Evolutionary conservation across 139 green algal genomes (phyloP), one percentile per base, ranked within the genome.

Genomic region (Chlorella sp.): DNA sequence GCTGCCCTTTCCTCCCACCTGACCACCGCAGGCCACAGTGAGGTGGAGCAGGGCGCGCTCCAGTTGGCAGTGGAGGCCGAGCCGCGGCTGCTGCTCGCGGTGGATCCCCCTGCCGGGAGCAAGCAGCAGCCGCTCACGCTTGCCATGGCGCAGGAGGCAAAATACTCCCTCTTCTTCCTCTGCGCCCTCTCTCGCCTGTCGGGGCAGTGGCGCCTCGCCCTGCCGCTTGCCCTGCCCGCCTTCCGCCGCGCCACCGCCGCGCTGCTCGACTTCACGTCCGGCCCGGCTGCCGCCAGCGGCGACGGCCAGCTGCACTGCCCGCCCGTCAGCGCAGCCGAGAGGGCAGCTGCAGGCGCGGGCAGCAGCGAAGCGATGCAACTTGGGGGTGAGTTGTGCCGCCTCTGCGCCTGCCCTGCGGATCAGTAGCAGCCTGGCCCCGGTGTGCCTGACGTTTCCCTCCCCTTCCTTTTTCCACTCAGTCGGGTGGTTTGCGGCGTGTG

Each of bases 81-180:
- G 59, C 25, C 42, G 31, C 74, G 83, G 15, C 70, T 87, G 67
- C 64, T 77, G 63, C 45, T 86, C 25, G 83, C 80, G 12, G 41
- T 84, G 29, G 70, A 80, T 55, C 79, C 83, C 4, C 74, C 83
- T 4, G 79, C 68, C 3, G 77, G 56, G 45, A 71, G 17, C 40
- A 4, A 35, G 8, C 51, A 70, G 58, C 83, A 87, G 71, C 81
- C 81, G 3, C 59, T 87, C 43, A 86, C 79, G 2, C 83, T 87
- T 33, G 83, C 74, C 36, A 73, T 74, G 53, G 50, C 73, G 35
- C 72, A 83, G 72, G 78, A 87, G 36, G 33, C 67, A 21, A 71
- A 74, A 73, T 55, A 65, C 25, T 25, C 68, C 4, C 42, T 80
- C 17, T 85, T 80, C 56, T 67, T 87, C 40, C 61, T 87, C 33